A percentile compares a stretch with the other conserved stretches of the same genome.
Conservation (phyloP, 2,329 filamentous ascomycete species). For the Cladophialophora yegresii region DNA sequence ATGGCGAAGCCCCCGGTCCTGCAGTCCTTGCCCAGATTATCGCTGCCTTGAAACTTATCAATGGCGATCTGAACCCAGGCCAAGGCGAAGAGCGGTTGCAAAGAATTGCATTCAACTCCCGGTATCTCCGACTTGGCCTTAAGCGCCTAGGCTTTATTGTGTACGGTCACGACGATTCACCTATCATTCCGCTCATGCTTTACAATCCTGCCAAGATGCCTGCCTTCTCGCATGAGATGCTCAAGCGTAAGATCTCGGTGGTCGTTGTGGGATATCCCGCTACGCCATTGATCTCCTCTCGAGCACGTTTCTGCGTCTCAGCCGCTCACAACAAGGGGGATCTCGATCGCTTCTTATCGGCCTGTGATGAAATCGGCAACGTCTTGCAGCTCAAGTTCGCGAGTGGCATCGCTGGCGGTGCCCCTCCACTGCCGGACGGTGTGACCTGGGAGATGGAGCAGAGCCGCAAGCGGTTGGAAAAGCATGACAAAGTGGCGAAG, state of each 20-base stretch:
- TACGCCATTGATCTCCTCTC: conserved; percentile 90
- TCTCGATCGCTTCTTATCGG: conserved; percentile 81
- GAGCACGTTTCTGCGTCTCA: conserved; percentile 93
- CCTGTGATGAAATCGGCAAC: conserved; percentile 88
- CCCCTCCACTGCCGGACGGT: conserved; percentile 72
- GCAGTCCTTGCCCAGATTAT: conserved; percentile 89
- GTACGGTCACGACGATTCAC: conserved; percentile 95
- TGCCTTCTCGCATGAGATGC: conserved; percentile 97
- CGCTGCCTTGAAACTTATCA: conserved; percentile 82
- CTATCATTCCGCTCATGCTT: conserved; percentile 89
- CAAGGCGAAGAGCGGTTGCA: conserved; percentile 95
- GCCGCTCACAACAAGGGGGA: conserved; percentile 98
- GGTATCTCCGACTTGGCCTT: conserved; percentile 93
- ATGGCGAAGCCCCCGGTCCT: conserved; percentile 83
- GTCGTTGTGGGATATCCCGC: conserved; percentile 97
- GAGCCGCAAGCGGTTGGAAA: conserved; percentile 59
- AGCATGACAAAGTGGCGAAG: conserved; percentile 49
- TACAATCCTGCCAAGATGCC: conserved; percentile 99
- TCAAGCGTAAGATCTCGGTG: conserved; percentile 94
- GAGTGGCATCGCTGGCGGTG: conserved; percentile 89
- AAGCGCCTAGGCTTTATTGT: conserved; percentile 97
- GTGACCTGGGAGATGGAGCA: conserved; percentile 71
- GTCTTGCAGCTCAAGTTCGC: conserved; percentile 94
- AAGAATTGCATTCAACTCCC: conserved; percentile 95
- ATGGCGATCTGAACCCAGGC: conserved; percentile 80